Evolutionary conservation across 2,329 filamentous ascomycete genomes (phyloP), one percentile per base, ranked within the genome.

Genomic region (Penicillium sumatraense): DNA sequence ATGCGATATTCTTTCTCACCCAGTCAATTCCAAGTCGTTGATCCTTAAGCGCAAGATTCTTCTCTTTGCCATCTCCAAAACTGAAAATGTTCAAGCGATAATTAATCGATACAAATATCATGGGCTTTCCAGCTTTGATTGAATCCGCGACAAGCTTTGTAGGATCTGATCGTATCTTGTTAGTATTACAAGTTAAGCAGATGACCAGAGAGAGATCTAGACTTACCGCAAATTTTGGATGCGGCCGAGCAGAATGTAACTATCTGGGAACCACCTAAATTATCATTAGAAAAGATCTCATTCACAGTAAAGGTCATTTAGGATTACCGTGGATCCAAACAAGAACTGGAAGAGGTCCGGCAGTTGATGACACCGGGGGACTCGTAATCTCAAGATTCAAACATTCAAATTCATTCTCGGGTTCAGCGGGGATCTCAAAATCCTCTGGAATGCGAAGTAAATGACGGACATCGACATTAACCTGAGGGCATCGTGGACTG

Each of bases 31-130:
- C 71, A 1, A 72, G 59, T 13, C 67, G 64, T 50, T 73, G 69
- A 29, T 61, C 71, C 53, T 64, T 80, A 58, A 67, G 73, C 58
- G 71, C 76, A 2, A 78, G 67, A 4, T 77, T 81, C 47, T 64
- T 70, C 18, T 75, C 73, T 2, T 66, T 67, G 1, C 70, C 73
- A 44, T 78, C 72, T 0, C 77, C 77, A 52, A 81, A 77, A 9
- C 74, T 76, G 50, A 82, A 78, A 14, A 78, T 72, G 41, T 77
- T 78, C 10, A 79, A 63, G 8, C 77, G 69, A 46, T 78, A 78
- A 48, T 79, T 76, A 47, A 79, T 71, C 20, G 72, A 71, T 1
- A 81, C 75, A 18, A 75, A 73, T 9, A 80, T 69, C 2, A 79
- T 67, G 0, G 77, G 76, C 33, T 72, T 71, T 0, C 66, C 67